These are phyloP conservation scores for Wakefieldia striispora DNA, from an alignment of 768 basidiomycete genomes.

Conservation along the genomic window DNA sequence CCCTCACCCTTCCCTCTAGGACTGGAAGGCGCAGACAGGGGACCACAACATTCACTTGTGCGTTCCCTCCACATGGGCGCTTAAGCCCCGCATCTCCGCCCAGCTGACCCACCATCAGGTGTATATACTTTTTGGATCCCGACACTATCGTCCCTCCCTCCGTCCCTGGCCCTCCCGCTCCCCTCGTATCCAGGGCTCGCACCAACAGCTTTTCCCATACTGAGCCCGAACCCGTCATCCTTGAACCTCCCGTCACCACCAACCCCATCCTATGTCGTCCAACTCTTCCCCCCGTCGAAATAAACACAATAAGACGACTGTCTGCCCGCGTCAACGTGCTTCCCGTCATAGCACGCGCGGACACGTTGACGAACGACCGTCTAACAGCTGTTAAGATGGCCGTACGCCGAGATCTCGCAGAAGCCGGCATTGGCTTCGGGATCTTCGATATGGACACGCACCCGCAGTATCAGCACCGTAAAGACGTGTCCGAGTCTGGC, in stretches of 20 bases:
- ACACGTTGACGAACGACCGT: slow-evolving; percentile 78
- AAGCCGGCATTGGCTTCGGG: slow-evolving; percentile 84
- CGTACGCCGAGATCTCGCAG: slow-evolving; percentile 76
- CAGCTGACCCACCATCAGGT: slow-evolving; percentile 44
- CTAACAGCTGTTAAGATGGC: slow-evolving; percentile 77
- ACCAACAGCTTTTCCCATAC: slow-evolving; percentile 70
- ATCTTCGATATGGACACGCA: slow-evolving; percentile 78
- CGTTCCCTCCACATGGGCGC: slow-evolving; percentile 36
- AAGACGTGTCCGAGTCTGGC: slow-evolving; percentile 43
- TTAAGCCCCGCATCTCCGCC: slow-evolving; percentile 14
- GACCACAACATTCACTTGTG: slow-evolving; percentile 84
- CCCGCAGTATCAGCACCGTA: slow-evolving; percentile 43
- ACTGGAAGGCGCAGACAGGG: slow-evolving; percentile 65
- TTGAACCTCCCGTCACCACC: slow-evolving; percentile 75
- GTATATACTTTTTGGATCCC: slow-evolving; percentile 87
- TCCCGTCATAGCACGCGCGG: slow-evolving; percentile 80
- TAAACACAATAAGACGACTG: slow-evolving; percentile 74
- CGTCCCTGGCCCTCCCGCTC: slow-evolving; percentile 63
- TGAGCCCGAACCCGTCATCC: slow-evolving; percentile 73
- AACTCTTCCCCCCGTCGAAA: slow-evolving; percentile 67
- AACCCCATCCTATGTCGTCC: slow-evolving; percentile 68
- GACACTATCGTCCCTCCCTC: slow-evolving; percentile 74
- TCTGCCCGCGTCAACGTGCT: slow-evolving; percentile 85
- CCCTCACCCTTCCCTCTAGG: slow-evolving; percentile 41
- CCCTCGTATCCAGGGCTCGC: slow-evolving; percentile 65